Conservation (phyloP, 148 eudicot species). For the Chenopodium album region DNA sequence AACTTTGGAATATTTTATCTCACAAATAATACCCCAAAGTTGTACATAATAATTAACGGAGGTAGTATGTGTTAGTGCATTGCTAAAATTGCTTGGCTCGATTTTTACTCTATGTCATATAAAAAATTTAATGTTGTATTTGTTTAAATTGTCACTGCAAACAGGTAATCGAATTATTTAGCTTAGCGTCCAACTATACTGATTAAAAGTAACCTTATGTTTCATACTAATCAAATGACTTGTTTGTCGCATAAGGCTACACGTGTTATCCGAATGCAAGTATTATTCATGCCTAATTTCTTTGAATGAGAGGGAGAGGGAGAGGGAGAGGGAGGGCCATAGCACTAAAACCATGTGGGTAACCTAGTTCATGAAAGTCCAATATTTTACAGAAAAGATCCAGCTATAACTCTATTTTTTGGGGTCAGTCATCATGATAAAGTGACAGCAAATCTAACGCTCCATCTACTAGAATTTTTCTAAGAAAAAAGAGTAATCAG, state of each 20-base stretch:
- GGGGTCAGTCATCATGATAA: conserved; percentile 23
- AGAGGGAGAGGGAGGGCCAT: conserved; percentile 7
- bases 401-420: conserved; percentile 13
- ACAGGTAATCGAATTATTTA: too few relatives aligned
- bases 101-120: too few relatives aligned
- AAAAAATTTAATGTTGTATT: too few relatives aligned
- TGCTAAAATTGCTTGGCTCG: not conserved
- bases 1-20: too few relatives aligned
- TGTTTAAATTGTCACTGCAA: too few relatives aligned
- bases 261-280: too few relatives aligned
- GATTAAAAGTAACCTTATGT: too few relatives aligned
- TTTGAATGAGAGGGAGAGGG: not conserved
- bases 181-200: too few relatives aligned
- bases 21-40: too few relatives aligned
- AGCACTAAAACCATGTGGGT: conserved; percentile 11
- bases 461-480: not conserved
- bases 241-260: too few relatives aligned
- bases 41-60: too few relatives aligned
- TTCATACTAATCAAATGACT: too few relatives aligned
- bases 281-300: not conserved
- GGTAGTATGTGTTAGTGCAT: not conserved
- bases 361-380: conserved; percentile 16
- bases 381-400: conserved; percentile 17
- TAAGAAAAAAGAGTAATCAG: not conserved
- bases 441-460: conserved; percentile 28